Conservation (phyloP, 345 rosid genomes). For the Clausena lansium region DNA sequence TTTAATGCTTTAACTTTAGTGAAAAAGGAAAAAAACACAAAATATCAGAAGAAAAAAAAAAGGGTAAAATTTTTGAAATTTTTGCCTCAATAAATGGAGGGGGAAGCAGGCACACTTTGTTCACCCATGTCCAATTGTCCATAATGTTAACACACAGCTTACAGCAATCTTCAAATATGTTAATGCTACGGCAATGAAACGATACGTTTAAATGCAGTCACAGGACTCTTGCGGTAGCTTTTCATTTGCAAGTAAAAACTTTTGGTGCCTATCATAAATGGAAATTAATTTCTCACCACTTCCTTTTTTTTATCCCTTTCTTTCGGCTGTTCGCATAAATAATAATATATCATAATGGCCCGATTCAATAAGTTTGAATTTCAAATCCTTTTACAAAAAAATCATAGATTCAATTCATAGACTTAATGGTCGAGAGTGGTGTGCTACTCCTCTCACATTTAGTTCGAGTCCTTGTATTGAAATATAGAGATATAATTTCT, state of each 20-base stretch:
- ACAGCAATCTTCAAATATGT: background rate
- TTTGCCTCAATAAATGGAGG: background rate
- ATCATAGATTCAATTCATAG: background rate
- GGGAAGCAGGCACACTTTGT: background rate
- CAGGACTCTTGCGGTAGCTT: constrained; percentile 30
- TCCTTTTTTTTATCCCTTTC: background rate
- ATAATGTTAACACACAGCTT: background rate
- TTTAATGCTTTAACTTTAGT: no score
- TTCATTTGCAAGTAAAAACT: constrained; percentile 3
- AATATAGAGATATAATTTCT: no score
- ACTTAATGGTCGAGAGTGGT: no score
- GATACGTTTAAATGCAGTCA: constrained; percentile 35
- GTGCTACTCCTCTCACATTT: no score
- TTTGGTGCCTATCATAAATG: constrained; percentile 33
- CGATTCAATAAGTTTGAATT: constrained; percentile 8
- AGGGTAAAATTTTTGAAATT: no score
- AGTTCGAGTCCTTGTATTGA: no score
- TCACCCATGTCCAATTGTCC: background rate
- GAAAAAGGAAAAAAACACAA: no score
- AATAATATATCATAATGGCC: background rate
- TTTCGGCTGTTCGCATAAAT: background rate
- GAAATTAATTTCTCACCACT: constrained; percentile 16
- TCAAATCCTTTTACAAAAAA: background rate
- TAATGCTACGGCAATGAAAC: background rate
- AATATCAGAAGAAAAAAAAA: no score